phyloP scores from a whole-genome alignment of 345 rosid species.

The Citrus mangshanensis region DNA sequence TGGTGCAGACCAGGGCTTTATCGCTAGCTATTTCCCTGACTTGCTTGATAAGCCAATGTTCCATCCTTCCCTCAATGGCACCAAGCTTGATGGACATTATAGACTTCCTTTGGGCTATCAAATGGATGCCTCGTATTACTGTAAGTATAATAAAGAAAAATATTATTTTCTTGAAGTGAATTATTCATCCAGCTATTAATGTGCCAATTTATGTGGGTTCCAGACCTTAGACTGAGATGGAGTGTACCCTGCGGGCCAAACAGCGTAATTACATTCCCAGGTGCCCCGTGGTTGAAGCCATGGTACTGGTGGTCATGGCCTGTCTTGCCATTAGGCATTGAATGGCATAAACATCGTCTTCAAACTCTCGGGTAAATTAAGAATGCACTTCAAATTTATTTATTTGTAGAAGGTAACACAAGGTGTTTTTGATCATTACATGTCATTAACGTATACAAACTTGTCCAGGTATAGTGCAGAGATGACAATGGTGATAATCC shows the following conservation, averaged over 20 bases:
- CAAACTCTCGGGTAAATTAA: slow-evolving; percentile 60
- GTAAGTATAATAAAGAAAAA: slow-evolving; percentile 39
- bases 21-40: slow-evolving; percentile 80
- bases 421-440: neutral
- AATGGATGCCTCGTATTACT: slow-evolving; percentile 95
- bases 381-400: neutral
- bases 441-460: neutral
- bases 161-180: neutral
- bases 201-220: neutral
- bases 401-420: neutral
- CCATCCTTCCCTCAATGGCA: slow-evolving; percentile 54
- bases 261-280: slow-evolving; percentile 91
- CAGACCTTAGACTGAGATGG: slow-evolving; percentile 89
- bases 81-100: slow-evolving; percentile 56
- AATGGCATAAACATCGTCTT: slow-evolving; percentile 82
- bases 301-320: slow-evolving; percentile 99
- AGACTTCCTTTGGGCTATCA: slow-evolving; percentile 97
- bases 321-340: slow-evolving; percentile 77
- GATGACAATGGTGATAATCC: slow-evolving; percentile 65
- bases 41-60: slow-evolving; percentile 79
- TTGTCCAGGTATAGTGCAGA: slow-evolving; percentile 61
- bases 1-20: slow-evolving; percentile 98
- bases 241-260: slow-evolving; percentile 92
- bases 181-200: neutral
- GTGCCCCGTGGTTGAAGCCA: slow-evolving; percentile 95